Conservation (phyloP, 495 filamentous ascomycete genomes). For the Daldinia grandis region DNA sequence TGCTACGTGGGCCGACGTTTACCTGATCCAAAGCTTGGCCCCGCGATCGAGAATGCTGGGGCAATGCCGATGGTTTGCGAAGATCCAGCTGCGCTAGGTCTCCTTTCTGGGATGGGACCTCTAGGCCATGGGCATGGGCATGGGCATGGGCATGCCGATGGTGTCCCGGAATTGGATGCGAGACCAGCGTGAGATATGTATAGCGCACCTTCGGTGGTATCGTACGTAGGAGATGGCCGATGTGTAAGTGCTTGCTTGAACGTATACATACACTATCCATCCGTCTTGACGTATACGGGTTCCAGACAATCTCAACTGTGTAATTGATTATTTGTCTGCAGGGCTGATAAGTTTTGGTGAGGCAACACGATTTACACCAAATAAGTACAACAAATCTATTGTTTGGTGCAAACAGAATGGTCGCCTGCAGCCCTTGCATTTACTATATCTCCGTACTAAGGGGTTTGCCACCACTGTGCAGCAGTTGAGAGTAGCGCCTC, state of each 20-base stretch:
- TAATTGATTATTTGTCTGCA: slow-evolving; percentile 31
- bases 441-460: slow-evolving; percentile 64
- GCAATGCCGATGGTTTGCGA: slow-evolving; percentile 65
- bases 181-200: slow-evolving; percentile 63
- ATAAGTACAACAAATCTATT: slow-evolving; percentile 59
- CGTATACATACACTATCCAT: no score
- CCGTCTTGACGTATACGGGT: slow-evolving; percentile 2
- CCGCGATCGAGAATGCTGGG: slow-evolving; percentile 63
- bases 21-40: slow-evolving; percentile 66
- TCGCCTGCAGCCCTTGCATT: slow-evolving; percentile 59
- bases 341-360: slow-evolving; percentile 69
- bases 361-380: slow-evolving; percentile 62
- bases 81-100: slow-evolving; percentile 62
- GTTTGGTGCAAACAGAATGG: slow-evolving; percentile 58
- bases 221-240: slow-evolving; percentile 57
- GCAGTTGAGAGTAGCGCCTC: slow-evolving; percentile 58
- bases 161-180: slow-evolving; percentile 64
- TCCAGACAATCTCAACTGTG: slow-evolving; percentile 10
- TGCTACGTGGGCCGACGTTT: slow-evolving; percentile 67
- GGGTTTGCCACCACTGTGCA: slow-evolving; percentile 65
- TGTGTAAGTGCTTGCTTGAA: slow-evolving; percentile 53
- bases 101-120: slow-evolving; percentile 68
- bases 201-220: slow-evolving; percentile 62
- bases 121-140: slow-evolving; percentile 69
- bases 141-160: slow-evolving; percentile 68